Evolutionary conservation across 768 basidiomycete genomes (phyloP), one percentile per base, ranked within the genome.

Genomic region (Leccinum obscurum): DNA sequence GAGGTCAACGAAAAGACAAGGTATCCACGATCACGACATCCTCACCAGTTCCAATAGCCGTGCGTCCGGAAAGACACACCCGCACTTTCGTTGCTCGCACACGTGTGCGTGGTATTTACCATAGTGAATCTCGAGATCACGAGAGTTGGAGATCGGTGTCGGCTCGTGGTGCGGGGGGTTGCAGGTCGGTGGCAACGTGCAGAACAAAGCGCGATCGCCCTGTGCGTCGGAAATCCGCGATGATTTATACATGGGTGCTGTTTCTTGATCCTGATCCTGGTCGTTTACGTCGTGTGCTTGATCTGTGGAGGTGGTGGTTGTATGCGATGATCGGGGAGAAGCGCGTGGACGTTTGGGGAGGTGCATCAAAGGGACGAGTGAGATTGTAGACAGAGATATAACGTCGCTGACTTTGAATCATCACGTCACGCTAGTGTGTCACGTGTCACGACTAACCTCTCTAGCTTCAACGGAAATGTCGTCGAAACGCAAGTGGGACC

Each of bases 161-260:
- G 90, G 83, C 1, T 69, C 76, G 64, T 77, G 73, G 61, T 77
- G 82, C 4, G 77, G 80, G 13, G 75, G 79, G 58, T 87, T 84
- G 73, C 93, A 95, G 48, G 92, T 94, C 20, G 93, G 93, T 2
- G 93, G 91, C 17, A 95, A 79, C 6, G 83, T 85, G 74, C 92
- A 94, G 24, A 88, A 66, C 20, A 92, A 69, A 2, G 78, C 78
- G 54, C 75, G 79, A n/a, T 66, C 68, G 28, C 64, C 57, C 2
- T 68, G 56, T 14, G 68, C 53, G 39, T 69, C 68, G 24, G 68
- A 63, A 14, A 70, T 72, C 8, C 75, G 72, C 54, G 70, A 72
- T n/a, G 72, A 69, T 59, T 74, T 77, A 61, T 59, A 59, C 59
- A 76, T 77, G 46, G 72, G 73, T 30, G 28, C 26, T 34, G 39